Percentiles rank a stretch among this genome's conserved stretches.
Evolutionary conservation across 1,139 yeast species (phyloP).

Genomic region (Petasospora rhodanensis): DNA sequence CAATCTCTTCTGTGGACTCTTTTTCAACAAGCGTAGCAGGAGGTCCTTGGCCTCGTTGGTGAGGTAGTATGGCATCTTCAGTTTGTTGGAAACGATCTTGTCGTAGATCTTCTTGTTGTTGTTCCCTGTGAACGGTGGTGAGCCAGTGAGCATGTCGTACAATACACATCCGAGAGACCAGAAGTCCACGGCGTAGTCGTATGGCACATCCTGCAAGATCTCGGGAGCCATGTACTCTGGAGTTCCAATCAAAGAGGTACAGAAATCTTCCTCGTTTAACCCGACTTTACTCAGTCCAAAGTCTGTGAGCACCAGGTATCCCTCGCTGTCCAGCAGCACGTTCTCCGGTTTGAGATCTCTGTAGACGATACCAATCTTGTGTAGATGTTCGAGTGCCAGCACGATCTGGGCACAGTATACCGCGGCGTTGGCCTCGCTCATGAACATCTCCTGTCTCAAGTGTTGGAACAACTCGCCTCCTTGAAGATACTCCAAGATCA

Average conservation of each 20-base stretch:
- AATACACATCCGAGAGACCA: conserved; percentile 94
- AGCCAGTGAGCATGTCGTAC: conserved; percentile 82
- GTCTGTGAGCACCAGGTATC: conserved; percentile 83
- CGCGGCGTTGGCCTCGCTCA: conserved; percentile 68
- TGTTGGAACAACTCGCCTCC: conserved; percentile 94
- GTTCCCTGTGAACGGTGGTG: conserved; percentile 92
- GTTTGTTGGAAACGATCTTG: conserved; percentile 70
- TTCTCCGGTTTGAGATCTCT: conserved; percentile 94
- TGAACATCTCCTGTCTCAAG: conserved; percentile 46
- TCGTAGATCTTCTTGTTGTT: conserved; percentile 79
- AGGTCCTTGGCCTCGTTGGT: conserved; percentile 84
- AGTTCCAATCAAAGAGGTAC: conserved; percentile 83
- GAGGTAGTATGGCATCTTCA: conserved; percentile 76
- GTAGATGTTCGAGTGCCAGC: conserved; percentile 76
- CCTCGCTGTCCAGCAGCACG: conserved; percentile 73
- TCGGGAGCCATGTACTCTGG: conserved; percentile 98
- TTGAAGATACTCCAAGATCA: conserved; percentile 80
- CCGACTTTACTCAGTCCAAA: conserved; percentile 86
- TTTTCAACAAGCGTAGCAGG: conserved; percentile 64
- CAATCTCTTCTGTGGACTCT: conserved; percentile 70
- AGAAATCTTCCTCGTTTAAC: conserved; percentile 40
- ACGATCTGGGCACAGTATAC: conserved; percentile 86
- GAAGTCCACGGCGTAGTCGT: conserved; percentile 90
- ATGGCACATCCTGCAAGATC: conserved; percentile 77
- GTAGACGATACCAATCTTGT: conserved; percentile 79